Evolutionary conservation across 192 early-diverging fungal species (phyloP).

Genomic region (Entomortierella parvispora): DNA sequence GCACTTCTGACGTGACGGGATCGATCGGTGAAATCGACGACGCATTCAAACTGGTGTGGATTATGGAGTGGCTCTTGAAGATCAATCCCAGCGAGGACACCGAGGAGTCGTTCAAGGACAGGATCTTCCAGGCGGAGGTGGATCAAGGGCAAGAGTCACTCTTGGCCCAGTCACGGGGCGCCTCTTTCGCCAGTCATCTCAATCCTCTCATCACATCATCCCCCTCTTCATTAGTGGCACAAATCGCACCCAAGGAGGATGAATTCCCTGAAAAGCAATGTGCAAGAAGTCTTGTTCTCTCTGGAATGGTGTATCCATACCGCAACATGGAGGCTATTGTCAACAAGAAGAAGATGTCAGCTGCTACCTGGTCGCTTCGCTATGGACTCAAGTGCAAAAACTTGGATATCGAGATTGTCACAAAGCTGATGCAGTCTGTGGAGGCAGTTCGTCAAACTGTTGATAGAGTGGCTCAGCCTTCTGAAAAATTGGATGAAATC

Average conservation of each 20-base stretch:
- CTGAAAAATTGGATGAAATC: conserved; percentile 6
- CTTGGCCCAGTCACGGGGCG: conserved; percentile 17
- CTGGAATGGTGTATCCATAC: conserved; percentile 68
- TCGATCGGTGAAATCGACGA: conserved; percentile 19
- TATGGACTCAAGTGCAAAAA: conserved; percentile 72
- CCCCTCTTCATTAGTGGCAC: conserved; percentile 15
- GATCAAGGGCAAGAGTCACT: conserved; percentile 30
- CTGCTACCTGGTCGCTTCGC: conserved; percentile 62
- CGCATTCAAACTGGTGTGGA: conserved; percentile 51
- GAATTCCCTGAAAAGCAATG: conserved; percentile 41
- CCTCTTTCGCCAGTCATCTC: conserved; percentile 23
- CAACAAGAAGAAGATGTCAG: conserved; percentile 57
- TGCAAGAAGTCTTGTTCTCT: conserved; percentile 59
- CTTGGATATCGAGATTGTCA: conserved; percentile 46
- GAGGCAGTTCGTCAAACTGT: conserved; percentile 16
- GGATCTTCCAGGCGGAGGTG: conserved; percentile 25
- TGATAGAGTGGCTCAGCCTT: conserved; percentile 4
- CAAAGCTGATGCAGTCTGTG: conserved; percentile 46
- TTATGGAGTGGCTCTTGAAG: conserved; percentile 57
- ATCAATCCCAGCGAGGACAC: conserved; percentile 15
- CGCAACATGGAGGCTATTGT: conserved; percentile 50
- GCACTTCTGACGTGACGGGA: conserved; percentile 35
- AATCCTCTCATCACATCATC: conserved; percentile 23
- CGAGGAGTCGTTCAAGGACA: conserved; percentile 8
- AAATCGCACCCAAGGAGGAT: conserved; percentile 37